phyloP scores from a whole-genome alignment of 129 eudicot genomes.

The Arctium lappa region DNA sequence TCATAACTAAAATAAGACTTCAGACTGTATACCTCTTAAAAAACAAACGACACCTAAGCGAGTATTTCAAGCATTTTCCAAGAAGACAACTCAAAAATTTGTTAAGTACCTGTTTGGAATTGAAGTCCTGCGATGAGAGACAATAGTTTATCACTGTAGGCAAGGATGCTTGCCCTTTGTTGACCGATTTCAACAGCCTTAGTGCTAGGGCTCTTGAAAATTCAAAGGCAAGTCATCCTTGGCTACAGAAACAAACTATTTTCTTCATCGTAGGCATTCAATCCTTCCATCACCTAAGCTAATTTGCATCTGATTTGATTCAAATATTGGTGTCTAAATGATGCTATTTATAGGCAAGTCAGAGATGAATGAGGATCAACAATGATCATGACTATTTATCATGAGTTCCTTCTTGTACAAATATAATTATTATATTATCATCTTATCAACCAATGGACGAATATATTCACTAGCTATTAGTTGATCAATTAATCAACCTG shows the following conservation, averaged over 20 bases:
- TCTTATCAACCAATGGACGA: conserved; percentile 3
- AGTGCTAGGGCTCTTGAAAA: neutral
- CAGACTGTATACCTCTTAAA: no score
- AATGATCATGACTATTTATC: conserved; percentile 6
- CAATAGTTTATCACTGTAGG: neutral
- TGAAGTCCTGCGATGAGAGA: conserved; percentile 1
- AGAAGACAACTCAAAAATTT: neutral
- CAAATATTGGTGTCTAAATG: neutral
- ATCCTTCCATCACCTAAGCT: neutral
- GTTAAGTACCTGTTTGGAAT: neutral
- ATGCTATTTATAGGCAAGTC: neutral
- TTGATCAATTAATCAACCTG: neutral
- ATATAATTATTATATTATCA: neutral
- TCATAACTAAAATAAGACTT: no score
- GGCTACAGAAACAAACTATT: conserved; percentile 4
- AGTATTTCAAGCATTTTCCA: neutral
- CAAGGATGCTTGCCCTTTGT: conserved; percentile 17
- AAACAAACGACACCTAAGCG: no score
- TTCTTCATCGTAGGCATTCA: conserved; percentile 5
- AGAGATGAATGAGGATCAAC: neutral
- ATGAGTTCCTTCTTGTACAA: neutral
- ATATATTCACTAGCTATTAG: conserved; percentile 6
- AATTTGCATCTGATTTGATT: neutral
- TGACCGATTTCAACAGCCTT: neutral
- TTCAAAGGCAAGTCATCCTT: conserved; percentile 18